Evolutionary conservation across 2,329 filamentous ascomycete genomes (phyloP), one percentile per base, ranked within the genome.

Genomic region (Capronia americana): DNA sequence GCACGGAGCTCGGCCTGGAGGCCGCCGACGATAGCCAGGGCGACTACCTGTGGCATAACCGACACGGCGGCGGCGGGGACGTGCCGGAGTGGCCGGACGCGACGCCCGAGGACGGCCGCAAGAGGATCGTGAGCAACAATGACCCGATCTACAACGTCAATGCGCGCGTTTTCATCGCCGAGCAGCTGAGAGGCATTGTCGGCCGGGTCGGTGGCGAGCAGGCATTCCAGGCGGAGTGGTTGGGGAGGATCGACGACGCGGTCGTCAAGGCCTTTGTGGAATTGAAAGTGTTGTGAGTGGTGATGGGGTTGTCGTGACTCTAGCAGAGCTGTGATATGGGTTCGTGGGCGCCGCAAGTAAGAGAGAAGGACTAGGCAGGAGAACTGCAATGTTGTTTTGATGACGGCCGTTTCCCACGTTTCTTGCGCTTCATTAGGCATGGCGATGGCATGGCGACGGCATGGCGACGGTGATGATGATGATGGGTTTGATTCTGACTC

Each of bases 121-220:
- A 77, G 48, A 75, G 78, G 7, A 73, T 78, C 48, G 78, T 80
- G 76, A 77, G 77, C 26, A 75, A 74, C 46, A 71, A 75, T 6
- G 81, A 83, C 65, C 73, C 77, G 10, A 75, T 82, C 14, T 79
- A 82, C 62, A 77, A 76, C 17, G 74, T 82, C 57, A 80, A 81
- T 51, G 78, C 81, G 30, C 77, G 80, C n/a, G 75, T 78, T 11
- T 82, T 81, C 67, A 75, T 83, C 11, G 76, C 77, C 1, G 77
- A 80, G 56, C 76, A 76, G 44, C 68, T 83, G 41, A 77, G 77
- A 17, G 74, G 93, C 66, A 61, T 62, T 32, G 69, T 74, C 20
- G 63, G 67, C 20, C 54, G 48, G 11, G 59, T 57, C 0, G 72
- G 72, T 5, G 72, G 72, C 5, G 58, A 58, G 30, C 62, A 64